phyloP scores from a whole-genome alignment of 2,329 filamentous ascomycete species.

The Trichoderma arundinaceum region DNA sequence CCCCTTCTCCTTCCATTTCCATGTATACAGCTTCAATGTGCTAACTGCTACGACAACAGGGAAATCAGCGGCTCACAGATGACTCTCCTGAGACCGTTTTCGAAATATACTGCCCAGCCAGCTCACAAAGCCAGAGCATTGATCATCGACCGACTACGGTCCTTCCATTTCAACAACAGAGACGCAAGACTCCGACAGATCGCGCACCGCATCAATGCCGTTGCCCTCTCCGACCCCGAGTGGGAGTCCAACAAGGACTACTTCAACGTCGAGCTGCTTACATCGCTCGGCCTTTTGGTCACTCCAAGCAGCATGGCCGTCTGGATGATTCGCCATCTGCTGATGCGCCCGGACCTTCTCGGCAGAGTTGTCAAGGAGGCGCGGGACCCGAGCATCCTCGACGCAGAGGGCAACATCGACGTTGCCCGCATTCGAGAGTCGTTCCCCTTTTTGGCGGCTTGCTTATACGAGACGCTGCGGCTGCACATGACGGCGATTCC shows the following conservation, averaged over 20 bases:
- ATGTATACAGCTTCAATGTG: neutral
- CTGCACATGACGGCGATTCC: constrained; percentile 44
- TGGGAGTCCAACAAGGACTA: constrained; percentile 44
- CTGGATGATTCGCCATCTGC: constrained; percentile 41
- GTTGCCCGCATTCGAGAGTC: constrained; percentile 36
- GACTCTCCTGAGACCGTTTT: constrained; percentile 39
- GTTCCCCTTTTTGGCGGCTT: constrained; percentile 42
- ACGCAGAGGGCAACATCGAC: constrained; percentile 34
- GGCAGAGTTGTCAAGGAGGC: constrained; percentile 37
- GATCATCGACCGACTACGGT: constrained; percentile 36
- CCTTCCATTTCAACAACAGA: constrained; percentile 40
- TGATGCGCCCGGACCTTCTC: constrained; percentile 36
- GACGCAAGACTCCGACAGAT: constrained; percentile 36
- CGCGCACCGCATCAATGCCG: constrained; percentile 42
- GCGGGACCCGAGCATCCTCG: constrained; percentile 31
- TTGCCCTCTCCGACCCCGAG: constrained; percentile 39
- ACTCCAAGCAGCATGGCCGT: constrained; percentile 43
- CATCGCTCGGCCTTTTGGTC: constrained; percentile 42
- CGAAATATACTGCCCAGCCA: constrained; percentile 39
- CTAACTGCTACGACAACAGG: constrained; percentile 34
- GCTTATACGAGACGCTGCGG: constrained; percentile 43
- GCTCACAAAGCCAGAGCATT: constrained; percentile 40
- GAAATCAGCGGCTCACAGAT: constrained; percentile 42
- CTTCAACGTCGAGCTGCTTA: constrained; percentile 43
- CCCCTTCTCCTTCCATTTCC: neutral